Evolutionary conservation across 2,329 filamentous ascomycete genomes (phyloP).

Genomic region (Trichoderma pleuroti): DNA sequence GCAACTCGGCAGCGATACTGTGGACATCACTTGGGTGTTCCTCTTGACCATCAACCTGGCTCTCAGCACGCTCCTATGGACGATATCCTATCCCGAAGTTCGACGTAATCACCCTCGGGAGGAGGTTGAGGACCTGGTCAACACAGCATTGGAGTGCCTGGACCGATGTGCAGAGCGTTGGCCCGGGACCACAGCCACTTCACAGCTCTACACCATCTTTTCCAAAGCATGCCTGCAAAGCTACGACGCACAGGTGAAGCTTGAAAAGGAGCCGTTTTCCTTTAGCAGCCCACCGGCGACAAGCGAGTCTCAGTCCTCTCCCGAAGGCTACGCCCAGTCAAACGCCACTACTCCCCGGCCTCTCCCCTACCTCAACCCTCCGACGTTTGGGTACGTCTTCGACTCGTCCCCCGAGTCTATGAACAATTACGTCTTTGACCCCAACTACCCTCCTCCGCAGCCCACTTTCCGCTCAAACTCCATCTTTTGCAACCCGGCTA

Average conservation of each 20-base stretch:
- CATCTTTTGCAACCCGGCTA: constrained; percentile 59
- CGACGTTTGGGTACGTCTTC: constrained; percentile 58
- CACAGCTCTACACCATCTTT: constrained; percentile 82
- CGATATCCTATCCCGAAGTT: constrained; percentile 81
- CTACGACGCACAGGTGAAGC: constrained; percentile 59
- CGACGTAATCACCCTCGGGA: constrained; percentile 68
- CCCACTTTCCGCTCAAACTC: constrained; percentile 63
- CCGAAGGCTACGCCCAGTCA: constrained; percentile 28
- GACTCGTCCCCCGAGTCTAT: constrained; percentile 54
- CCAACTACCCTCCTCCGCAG: constrained; percentile 42
- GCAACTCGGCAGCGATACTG: constrained; percentile 70
- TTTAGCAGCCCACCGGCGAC: constrained; percentile 35
- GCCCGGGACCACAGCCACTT: constrained; percentile 83
- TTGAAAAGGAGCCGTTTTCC: constrained; percentile 28
- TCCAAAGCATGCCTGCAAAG: constrained; percentile 82
- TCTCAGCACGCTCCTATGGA: constrained; percentile 88
- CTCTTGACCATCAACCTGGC: constrained; percentile 86
- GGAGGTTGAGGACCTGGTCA: constrained; percentile 72
- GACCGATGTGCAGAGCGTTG: constrained; percentile 79
- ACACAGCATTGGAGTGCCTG: constrained; percentile 73
- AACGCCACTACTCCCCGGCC: constrained; percentile 33
- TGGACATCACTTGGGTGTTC: constrained; percentile 93
- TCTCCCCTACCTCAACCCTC: constrained; percentile 43
- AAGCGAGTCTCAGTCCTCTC: constrained; percentile 32
- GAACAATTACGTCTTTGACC: constrained; percentile 44